phyloP scores from a whole-genome alignment of 495 filamentous ascomycete genomes.

The Xylaria scruposa region DNA sequence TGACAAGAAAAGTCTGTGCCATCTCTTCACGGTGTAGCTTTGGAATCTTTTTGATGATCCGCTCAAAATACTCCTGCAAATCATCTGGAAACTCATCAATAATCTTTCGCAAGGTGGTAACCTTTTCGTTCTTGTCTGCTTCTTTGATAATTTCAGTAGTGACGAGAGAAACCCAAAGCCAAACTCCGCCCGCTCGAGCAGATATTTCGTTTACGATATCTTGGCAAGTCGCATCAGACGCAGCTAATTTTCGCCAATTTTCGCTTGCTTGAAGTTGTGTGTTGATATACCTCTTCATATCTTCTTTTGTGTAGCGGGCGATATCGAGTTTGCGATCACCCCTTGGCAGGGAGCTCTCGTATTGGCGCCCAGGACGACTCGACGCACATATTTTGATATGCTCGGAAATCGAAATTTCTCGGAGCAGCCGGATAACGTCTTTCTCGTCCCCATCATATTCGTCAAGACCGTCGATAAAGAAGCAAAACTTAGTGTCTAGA shows the following conservation, averaged over 20 bases:
- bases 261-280: constrained; percentile 21
- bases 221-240: not conserved
- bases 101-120: constrained; percentile 28
- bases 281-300: constrained; percentile 39
- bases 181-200: constrained; percentile 46
- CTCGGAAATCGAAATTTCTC: constrained; percentile 6
- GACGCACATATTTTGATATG: constrained; percentile 57
- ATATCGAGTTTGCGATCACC: constrained; percentile 21
- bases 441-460: constrained; percentile 45
- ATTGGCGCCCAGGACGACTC: constrained; percentile 51
- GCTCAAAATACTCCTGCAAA: constrained; percentile 32
- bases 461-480: constrained; percentile 32
- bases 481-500: constrained; percentile 40
- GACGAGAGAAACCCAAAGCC: constrained; percentile 50
- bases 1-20: constrained; percentile 23
- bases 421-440: constrained; percentile 24
- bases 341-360: constrained; percentile 2
- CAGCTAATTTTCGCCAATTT: constrained; percentile 17
- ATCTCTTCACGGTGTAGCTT: constrained; percentile 22
- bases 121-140: constrained; percentile 32
- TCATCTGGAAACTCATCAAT: constrained; percentile 31
- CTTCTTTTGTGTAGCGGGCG: constrained; percentile 33
- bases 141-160: constrained; percentile 28
- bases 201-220: constrained; percentile 38
- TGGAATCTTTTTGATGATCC: constrained; percentile 29